A percentile compares a stretch with the other conserved stretches of the same genome.
Conservation (phyloP, 805 yeast species). For the Candida mattraensis region DNA sequence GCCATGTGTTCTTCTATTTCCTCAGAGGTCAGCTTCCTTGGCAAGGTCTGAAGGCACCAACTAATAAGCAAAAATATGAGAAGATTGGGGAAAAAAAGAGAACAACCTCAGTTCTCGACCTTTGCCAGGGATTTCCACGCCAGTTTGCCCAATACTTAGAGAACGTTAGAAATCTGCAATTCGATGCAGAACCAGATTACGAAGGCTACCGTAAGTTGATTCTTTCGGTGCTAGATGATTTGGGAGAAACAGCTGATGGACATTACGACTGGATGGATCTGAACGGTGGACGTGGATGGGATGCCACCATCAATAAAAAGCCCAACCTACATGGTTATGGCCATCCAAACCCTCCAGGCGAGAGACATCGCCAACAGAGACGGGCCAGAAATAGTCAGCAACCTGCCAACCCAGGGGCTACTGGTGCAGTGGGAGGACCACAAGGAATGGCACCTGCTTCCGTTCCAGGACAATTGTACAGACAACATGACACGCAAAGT, state of each 20-base stretch:
- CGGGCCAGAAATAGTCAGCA: constrained; percentile 32
- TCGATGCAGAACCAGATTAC: constrained; percentile 94
- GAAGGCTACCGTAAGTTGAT: constrained; percentile 78
- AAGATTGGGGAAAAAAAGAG: constrained; percentile 96
- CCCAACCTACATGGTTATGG: constrained; percentile 96
- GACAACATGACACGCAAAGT: constrained; percentile 21
- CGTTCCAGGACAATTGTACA: constrained; percentile 17
- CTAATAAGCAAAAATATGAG: constrained; percentile 96
- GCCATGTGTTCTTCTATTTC: constrained; percentile 95
- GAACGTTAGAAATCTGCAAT: constrained; percentile 82
- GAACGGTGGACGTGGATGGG: constrained; percentile 97
- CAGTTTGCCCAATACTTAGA: constrained; percentile 92
- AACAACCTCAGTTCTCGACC: constrained; percentile 79
- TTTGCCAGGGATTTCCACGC: constrained; percentile 85
- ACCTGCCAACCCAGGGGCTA: constrained; percentile 26
- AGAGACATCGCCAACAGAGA: constrained; percentile 45
- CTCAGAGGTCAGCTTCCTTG: constrained; percentile 93
- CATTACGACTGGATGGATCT: constrained; percentile 98
- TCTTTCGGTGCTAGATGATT: constrained; percentile 72
- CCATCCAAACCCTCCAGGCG: constrained; percentile 82
- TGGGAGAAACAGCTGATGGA: constrained; percentile 75
- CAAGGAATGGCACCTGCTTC: constrained; percentile 17
- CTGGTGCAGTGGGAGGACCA: constrained; percentile 9
- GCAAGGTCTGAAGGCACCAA: constrained; percentile 98
- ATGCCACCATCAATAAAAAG: constrained; percentile 80